Conservation (phyloP, 805 yeast species). For the Saturnispora mendoncae region DNA sequence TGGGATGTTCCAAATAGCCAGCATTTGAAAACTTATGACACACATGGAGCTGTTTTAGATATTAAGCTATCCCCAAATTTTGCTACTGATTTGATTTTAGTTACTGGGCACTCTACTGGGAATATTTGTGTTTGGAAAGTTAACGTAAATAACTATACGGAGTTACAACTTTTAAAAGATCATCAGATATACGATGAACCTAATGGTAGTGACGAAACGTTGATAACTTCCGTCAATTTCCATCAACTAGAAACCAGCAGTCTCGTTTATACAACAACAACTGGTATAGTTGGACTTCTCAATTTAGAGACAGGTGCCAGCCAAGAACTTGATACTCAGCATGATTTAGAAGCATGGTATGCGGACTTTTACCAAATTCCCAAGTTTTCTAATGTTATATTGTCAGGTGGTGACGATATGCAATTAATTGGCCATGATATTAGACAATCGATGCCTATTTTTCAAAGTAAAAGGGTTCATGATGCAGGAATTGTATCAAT, state of each 20-base stretch:
- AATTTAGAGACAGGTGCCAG: conserved; percentile 16
- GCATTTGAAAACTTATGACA: conserved; percentile 19
- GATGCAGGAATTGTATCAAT: conserved; percentile 89
- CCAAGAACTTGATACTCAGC: conserved; percentile 32
- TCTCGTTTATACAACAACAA: conserved; percentile 54
- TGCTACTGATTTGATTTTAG: conserved; percentile 30
- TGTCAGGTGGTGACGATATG: conserved; percentile 90
- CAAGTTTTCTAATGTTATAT: conserved; percentile 47
- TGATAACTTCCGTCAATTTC: conserved; percentile 61
- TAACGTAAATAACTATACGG: conserved; percentile 14
- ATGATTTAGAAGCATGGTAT: conserved; percentile 83
- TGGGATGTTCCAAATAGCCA: conserved; percentile 18
- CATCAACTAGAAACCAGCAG: conserved; percentile 34
- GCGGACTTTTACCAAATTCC: conserved; percentile 57
- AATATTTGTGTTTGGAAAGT: conserved; percentile 55
- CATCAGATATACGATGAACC: conserved; percentile 38
- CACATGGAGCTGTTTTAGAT: conserved; percentile 67
- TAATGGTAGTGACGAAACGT: conserved; percentile 21
- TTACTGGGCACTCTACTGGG: conserved; percentile 79
- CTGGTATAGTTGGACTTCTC: conserved; percentile 48
- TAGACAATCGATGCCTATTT: conserved; percentile 32
- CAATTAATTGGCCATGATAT: conserved; percentile 65
- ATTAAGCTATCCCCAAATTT: conserved; percentile 49
- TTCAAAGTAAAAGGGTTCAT: conserved; percentile 49
- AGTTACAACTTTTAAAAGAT: conserved; percentile 23